Evolutionary conservation across 140 eudicot species (phyloP), one percentile per base, ranked within the genome.

Genomic region (Oenanthe javanica): DNA sequence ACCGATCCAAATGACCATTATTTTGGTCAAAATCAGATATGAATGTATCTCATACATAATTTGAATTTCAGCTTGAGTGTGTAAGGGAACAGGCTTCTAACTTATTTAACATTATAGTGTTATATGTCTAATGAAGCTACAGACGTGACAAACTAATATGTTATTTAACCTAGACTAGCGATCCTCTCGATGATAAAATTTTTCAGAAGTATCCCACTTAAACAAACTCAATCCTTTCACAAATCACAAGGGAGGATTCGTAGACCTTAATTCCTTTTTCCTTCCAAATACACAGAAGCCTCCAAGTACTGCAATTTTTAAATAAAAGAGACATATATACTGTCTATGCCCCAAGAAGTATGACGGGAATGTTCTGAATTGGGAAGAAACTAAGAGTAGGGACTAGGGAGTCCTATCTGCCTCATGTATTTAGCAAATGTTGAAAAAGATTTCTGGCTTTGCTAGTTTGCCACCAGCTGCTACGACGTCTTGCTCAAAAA

Each of bases 321-420:
- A 63, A 46, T 6, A 40, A 6, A 42, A 27, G 18, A 64, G 16
- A 45, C 45, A 77, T 5, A 25, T 23, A 7, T 25, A 21, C 5
- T 27, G 23, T 10, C 50, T 15, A 47, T 52, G 43, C 2, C 43
- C 43, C 98, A 23, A 92, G 97, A 57, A 92, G 97, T 79, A 92
- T 86, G 63, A 94, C 89, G n/a, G 95, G 95, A 9, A 96, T 92
- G 75, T 89, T 90, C 87, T 85, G 86, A 96, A 94, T 94, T n/a
- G 98, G 98, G 46, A 95, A 94, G 85, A 94, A 92, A 72, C 97
- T 95, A 72, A 94, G 49, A 6, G n/a, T n/a, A n/a, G n/a, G n/a
- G n/a, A n/a, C 95, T 46, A 9, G 97, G 95, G 23, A 92, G 88
- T 36, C 96, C 97, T 76, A 81, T 81, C 51, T 83, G 88, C 11